Percentiles rank a stretch among this genome's conserved stretches.
These are phyloP conservation scores for Boechera stricta DNA, from an alignment of 345 rosid species.

Conservation along the genomic window DNA sequence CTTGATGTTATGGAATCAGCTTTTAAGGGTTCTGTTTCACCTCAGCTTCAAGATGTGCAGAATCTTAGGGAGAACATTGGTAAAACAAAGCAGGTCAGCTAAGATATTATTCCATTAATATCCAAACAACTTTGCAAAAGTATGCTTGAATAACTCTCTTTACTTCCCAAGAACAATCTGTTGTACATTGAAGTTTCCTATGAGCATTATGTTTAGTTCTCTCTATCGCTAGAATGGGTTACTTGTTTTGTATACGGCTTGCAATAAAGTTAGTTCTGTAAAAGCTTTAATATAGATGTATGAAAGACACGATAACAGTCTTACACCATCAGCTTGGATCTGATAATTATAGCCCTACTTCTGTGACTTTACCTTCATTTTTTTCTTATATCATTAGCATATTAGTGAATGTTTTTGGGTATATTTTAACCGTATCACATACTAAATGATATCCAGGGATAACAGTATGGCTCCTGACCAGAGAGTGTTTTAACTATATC, in stretches of 20 bases:
- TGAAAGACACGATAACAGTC: conserved; percentile 19
- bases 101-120: not conserved
- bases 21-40: conserved; percentile 74
- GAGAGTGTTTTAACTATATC: conserved; percentile 13
- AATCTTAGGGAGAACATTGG: conserved; percentile 73
- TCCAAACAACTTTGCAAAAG: conserved; percentile 6
- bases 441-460: not conserved
- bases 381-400: conserved; percentile 17
- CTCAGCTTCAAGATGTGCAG: conserved; percentile 80
- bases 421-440: not conserved
- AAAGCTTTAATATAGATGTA: conserved; percentile 6
- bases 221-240: conserved; percentile 7
- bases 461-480: conserved; percentile 7
- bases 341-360: not conserved
- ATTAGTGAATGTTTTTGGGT: not conserved
- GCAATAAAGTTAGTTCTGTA: conserved; percentile 13
- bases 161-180: not conserved
- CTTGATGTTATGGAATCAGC: conserved; percentile 87
- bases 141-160: conserved; percentile 14
- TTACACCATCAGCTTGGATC: conserved; percentile 8
- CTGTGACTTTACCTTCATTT: not conserved
- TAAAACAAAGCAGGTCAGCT: conserved; percentile 89
- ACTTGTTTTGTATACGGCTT: conserved; percentile 4
- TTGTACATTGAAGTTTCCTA: conserved; percentile 1
- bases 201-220: conserved; percentile 20